phyloP scores from a whole-genome alignment of 768 basidiomycete species.

The Rhizopogon sp. region DNA sequence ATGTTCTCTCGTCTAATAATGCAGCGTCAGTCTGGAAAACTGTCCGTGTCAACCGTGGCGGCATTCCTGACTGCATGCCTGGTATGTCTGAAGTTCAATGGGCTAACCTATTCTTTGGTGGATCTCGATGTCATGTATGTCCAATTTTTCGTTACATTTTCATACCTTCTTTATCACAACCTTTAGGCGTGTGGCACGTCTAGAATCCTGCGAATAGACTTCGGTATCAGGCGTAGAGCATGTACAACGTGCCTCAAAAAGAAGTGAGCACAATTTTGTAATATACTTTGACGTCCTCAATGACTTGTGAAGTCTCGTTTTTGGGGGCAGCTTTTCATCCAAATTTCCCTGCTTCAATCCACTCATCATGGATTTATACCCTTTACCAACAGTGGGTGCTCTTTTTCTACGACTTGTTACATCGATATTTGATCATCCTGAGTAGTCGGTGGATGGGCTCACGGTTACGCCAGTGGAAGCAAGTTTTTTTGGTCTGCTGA shows the following conservation, averaged over 20 bases:
- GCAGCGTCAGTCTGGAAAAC: slow-evolving; percentile 23
- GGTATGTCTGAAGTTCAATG: slow-evolving; percentile 23
- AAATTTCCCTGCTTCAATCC: slow-evolving; percentile 23
- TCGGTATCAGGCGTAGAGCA: slow-evolving; percentile 10
- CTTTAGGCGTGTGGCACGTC: slow-evolving; percentile 8
- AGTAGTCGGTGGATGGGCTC: slow-evolving; percentile 27
- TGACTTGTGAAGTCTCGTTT: slow-evolving; percentile 9
- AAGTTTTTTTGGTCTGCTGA: slow-evolving; percentile 31
- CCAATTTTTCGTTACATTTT: background rate
- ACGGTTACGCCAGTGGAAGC: slow-evolving; percentile 20
- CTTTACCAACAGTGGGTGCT: slow-evolving; percentile 25
- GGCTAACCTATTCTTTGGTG: slow-evolving; percentile 22
- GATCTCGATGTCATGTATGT: slow-evolving; percentile 13
- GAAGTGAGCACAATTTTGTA: slow-evolving; percentile 6
- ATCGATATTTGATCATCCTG: background rate
- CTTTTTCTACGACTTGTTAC: background rate
- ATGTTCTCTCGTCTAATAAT: slow-evolving; percentile 14
- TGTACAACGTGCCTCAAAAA: slow-evolving; percentile 13
- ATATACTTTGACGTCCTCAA: slow-evolving; percentile 8
- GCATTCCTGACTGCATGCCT: slow-evolving; percentile 16
- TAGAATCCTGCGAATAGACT: slow-evolving; percentile 13
- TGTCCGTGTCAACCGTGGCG: background rate
- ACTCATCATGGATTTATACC: slow-evolving; percentile 24
- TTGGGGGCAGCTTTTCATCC: slow-evolving; percentile 7
- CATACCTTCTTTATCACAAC: background rate